phyloP scores from a whole-genome alignment of 495 filamentous ascomycete species.

The Hypoxylon rickii region DNA sequence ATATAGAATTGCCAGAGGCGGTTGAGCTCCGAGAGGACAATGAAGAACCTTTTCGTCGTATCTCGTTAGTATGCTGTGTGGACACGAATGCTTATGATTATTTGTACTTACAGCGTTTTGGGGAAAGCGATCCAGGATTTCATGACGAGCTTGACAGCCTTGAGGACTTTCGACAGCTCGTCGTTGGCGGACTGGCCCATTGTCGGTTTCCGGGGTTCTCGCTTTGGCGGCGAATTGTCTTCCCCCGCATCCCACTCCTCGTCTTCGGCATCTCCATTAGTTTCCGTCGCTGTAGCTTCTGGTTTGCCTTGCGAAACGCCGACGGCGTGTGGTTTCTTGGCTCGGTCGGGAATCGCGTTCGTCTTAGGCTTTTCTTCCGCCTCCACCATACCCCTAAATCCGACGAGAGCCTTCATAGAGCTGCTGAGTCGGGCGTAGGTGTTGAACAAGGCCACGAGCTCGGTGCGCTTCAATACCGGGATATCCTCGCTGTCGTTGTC shows the following conservation, averaged over 20 bases:
- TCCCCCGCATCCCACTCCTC: slow-evolving; percentile 41
- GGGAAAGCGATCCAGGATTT: slow-evolving; percentile 73
- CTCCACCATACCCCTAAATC: slow-evolving; percentile 74
- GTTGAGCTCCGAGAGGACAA: slow-evolving; percentile 61
- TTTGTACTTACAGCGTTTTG: slow-evolving; percentile 72
- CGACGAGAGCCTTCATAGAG: slow-evolving; percentile 72
- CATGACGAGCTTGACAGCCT: slow-evolving; percentile 66
- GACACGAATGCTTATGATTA: background rate
- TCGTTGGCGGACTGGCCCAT: slow-evolving; percentile 62
- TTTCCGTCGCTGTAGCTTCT: slow-evolving; percentile 12
- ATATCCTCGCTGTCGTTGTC: slow-evolving; percentile 73
- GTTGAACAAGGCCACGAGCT: slow-evolving; percentile 92
- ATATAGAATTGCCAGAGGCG: slow-evolving; percentile 77
- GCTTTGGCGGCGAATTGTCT: slow-evolving; percentile 41
- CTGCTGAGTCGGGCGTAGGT: slow-evolving; percentile 85
- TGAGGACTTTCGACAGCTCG: slow-evolving; percentile 66
- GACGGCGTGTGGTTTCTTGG: slow-evolving; percentile 51
- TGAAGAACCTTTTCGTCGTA: slow-evolving; percentile 60
- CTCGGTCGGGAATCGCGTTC: slow-evolving; percentile 46
- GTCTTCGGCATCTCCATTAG: slow-evolving; percentile 18
- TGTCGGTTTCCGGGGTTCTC: slow-evolving; percentile 39
- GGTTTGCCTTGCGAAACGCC: slow-evolving; percentile 37
- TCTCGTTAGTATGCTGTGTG: slow-evolving; percentile 21
- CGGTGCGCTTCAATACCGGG: slow-evolving; percentile 80
- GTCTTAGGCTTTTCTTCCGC: slow-evolving; percentile 49